Conservation (phyloP, 352 stramenopile species). For the Globisporangium yorkense region DNA sequence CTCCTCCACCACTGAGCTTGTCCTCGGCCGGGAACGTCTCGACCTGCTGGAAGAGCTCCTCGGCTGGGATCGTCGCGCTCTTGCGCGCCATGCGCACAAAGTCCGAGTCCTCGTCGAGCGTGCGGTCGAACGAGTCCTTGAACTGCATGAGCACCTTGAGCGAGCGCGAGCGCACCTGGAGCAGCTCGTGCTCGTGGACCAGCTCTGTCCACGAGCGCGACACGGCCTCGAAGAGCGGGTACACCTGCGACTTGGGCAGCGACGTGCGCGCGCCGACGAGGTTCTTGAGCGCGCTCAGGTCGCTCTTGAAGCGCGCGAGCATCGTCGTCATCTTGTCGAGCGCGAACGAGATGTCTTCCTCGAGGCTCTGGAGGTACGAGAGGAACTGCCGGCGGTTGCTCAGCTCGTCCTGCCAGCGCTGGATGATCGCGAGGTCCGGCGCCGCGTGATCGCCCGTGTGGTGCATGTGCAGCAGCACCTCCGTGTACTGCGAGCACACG, state of each 20-base stretch:
- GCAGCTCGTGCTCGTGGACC: slow-evolving; percentile 58
- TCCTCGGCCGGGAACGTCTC: slow-evolving; percentile 52
- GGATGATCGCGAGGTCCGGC: slow-evolving; percentile 33
- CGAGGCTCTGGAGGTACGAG: slow-evolving; percentile 86
- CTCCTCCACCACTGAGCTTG: slow-evolving; percentile 12
- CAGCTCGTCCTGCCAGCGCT: slow-evolving; percentile 90
- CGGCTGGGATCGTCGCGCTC: slow-evolving; percentile 43
- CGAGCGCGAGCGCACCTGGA: slow-evolving; percentile 60
- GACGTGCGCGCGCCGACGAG: slow-evolving; percentile 84
- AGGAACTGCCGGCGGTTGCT: slow-evolving; percentile 90
- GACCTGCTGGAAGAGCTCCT: slow-evolving; percentile 67
- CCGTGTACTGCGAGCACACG: slow-evolving; percentile 74
- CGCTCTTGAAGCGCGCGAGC: slow-evolving; percentile 59
- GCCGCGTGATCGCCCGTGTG: slow-evolving; percentile 22
- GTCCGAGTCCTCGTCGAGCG: slow-evolving; percentile 45
- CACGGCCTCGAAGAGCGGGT: slow-evolving; percentile 90
- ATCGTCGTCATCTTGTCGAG: slow-evolving; percentile 75
- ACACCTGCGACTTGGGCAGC: slow-evolving; percentile 92
- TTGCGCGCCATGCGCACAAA: slow-evolving; percentile 48
- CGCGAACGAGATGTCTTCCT: slow-evolving; percentile 88
- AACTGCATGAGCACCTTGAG: slow-evolving; percentile 68
- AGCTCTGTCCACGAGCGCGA: slow-evolving; percentile 83
- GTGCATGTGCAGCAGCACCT: slow-evolving; percentile 72
- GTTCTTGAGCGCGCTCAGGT: slow-evolving; percentile 62
- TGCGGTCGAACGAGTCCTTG: slow-evolving; percentile 66